Evolutionary conservation across 1,139 yeast genomes (phyloP).

Genomic region (Pichia sp.): DNA sequence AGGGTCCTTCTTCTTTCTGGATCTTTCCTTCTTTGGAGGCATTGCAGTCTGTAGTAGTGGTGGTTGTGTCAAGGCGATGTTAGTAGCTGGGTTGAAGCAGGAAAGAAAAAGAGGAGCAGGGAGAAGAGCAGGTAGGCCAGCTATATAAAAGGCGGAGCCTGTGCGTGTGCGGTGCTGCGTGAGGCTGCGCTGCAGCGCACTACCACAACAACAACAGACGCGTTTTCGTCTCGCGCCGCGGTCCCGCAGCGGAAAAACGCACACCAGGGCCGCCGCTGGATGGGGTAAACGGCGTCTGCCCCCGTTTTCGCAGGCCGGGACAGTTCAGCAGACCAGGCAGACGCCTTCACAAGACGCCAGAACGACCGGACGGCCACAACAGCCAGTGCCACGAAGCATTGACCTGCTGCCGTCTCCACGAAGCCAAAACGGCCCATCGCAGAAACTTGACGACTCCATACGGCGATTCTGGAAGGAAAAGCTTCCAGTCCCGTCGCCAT

Average conservation of each 20-base stretch:
- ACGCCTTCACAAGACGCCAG: neutral
- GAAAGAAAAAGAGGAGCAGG: neutral
- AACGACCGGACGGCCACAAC: neutral
- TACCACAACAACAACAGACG: neutral
- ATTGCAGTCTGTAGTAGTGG: slow-evolving; percentile 5
- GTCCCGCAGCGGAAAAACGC: neutral
- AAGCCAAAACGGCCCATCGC: no score
- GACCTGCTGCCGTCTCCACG: neutral
- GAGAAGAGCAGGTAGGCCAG: neutral
- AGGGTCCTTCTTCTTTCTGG: slow-evolving; percentile 57
- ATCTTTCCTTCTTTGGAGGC: slow-evolving; percentile 23
- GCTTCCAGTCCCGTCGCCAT: neutral
- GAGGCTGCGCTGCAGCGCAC: neutral
- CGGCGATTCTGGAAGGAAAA: no score
- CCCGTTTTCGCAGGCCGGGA: neutral
- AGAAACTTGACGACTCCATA: no score
- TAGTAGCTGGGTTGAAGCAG: neutral
- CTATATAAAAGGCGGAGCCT: neutral
- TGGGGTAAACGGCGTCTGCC: slow-evolving; percentile 5
- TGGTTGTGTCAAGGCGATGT: neutral
- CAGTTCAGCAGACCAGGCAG: neutral
- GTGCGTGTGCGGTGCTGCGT: neutral
- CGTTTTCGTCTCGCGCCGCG: neutral
- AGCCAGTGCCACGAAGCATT: neutral
- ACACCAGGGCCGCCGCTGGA: no score